A percentile compares a stretch with the other conserved stretches of the same genome.
Evolutionary conservation across 2,329 filamentous ascomycete genomes (phyloP).

Genomic region (Scytalidium lignicola): DNA sequence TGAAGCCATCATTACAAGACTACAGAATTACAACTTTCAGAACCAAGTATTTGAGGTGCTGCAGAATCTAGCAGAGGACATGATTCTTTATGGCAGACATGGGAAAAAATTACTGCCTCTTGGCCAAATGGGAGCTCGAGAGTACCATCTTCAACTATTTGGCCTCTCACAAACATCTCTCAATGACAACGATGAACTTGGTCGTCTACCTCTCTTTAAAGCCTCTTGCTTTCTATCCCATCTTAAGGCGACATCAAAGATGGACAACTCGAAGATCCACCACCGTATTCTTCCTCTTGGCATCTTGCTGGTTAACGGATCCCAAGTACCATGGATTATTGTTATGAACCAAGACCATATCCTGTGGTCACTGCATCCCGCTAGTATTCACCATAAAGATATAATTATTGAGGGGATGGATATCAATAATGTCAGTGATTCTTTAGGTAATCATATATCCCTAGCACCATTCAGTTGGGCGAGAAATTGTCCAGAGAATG

Average conservation of each 20-base stretch:
- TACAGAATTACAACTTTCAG: not conserved
- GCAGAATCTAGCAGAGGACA: not conserved
- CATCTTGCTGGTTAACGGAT: not conserved
- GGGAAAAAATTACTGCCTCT: not conserved
- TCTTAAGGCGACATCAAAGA: not conserved
- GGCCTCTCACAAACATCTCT: not conserved
- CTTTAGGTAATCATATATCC: not conserved
- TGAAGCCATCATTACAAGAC: not conserved
- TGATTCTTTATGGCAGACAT: not conserved
- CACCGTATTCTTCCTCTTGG: not conserved
- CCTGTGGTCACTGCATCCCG: not conserved
- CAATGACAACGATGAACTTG: not conserved
- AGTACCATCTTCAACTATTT: not conserved
- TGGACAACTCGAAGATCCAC: not conserved
- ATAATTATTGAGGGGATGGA: not conserved
- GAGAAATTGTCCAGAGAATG: not conserved
- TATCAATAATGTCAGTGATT: not conserved
- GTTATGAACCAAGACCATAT: not conserved
- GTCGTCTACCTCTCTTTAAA: not conserved
- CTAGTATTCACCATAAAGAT: not conserved
- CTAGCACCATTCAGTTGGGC: not conserved
- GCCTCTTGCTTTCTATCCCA: not conserved
- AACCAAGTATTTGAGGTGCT: not conserved
- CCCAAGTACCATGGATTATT: not conserved
- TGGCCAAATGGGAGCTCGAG: not conserved